Evolutionary conservation across 2,329 filamentous ascomycete genomes (phyloP), one percentile per base, ranked within the genome.

Genomic region (Leptoxyphium fumago): DNA sequence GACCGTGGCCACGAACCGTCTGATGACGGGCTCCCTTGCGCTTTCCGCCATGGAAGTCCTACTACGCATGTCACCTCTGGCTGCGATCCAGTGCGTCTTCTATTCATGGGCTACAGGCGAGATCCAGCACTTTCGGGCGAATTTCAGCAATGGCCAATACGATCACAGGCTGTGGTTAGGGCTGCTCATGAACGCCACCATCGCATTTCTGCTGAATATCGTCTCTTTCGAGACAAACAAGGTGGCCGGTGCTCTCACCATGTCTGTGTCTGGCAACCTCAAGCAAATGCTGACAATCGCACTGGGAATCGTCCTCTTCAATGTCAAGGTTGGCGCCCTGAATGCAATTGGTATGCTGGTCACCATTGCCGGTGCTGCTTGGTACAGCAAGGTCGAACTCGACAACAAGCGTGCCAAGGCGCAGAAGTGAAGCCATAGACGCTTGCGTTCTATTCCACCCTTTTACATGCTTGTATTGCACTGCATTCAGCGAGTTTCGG

Each of bases 1-100:
- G 67, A 79, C 75, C 1, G 72, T 80, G 29, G 73, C 74, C 28
- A 78, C 76, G 30, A 80, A 80, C 61, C 71, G 73, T 53, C 70
- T 80, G 53, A 77, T 79, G 73, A 80, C 76, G 8, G 75, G 75
- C 29, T 67, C 69, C 2, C 66, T 79, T 26, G 67, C 70, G 15
- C 68, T 79, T 2, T 70, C 73, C 1, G 70, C 75, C 2, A 65
- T 78, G 48, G 77, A 80, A 54, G 68, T 78, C 14, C 68, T 79
- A n/a, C 66, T 75, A 53, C 70, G 74, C 57, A 75, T 79, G 72
- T 76, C 73, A 10, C 77, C 75, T 1, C 66, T 80, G 8, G 76
- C 77, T 10, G 73, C 69, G 34, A 52, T 71, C 32, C 74, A 78
- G 58, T 72, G 73, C 13, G 52, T 77, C 39, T 54, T 69, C 38